Evolutionary conservation across 192 early-diverging fungal species (phyloP), one percentile per base, ranked within the genome.

Genomic region (Phycomyces nitens): DNA sequence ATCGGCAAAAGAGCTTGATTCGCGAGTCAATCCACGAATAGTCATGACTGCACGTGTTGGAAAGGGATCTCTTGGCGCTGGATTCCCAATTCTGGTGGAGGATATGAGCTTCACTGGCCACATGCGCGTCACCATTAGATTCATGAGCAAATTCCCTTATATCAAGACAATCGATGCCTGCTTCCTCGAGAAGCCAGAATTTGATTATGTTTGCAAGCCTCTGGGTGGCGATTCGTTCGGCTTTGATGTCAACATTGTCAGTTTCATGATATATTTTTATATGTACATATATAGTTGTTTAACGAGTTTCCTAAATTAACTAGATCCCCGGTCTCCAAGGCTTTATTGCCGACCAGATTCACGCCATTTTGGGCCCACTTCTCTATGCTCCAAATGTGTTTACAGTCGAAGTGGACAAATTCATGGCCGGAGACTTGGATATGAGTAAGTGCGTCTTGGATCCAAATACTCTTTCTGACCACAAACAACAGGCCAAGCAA

Each of bases 191-290:
- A 77, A 78, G 24, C 93, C 93, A 9, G 65, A 69, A 5, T 80
- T 95, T 39, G 88, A 92, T 76, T 95, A 92, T 79, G 82, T 79
- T n/a, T 78, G 93, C 24, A 81, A 88, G 53, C 93, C 93, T 0
- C 69, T 95, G 4, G 84, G 86, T 27, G 79, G 82, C 34, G 82
- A 88, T 27, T 80, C 79, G 4, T 76, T 86, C 58, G 86, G 86
- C 5, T 77, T 86, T 58, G 91, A 93, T 74, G 77, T 93, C 50
- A 88, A 87, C 69, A 81, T 89, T 58, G 72, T 69, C 56, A 65
- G 60, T 56, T 14, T 20, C 15, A 41, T 56, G 21, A 6, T 18
- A 41, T 18, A 42, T 11, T 2, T 34, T 34, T 34, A 34, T 7
- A 34, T 34, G 15, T 20, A 18, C n/a, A 42, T 1, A 2, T 4